Base-by-base conservation (phyloP, 257 asterid genomes). In the Gentiana macrophylla region DNA sequence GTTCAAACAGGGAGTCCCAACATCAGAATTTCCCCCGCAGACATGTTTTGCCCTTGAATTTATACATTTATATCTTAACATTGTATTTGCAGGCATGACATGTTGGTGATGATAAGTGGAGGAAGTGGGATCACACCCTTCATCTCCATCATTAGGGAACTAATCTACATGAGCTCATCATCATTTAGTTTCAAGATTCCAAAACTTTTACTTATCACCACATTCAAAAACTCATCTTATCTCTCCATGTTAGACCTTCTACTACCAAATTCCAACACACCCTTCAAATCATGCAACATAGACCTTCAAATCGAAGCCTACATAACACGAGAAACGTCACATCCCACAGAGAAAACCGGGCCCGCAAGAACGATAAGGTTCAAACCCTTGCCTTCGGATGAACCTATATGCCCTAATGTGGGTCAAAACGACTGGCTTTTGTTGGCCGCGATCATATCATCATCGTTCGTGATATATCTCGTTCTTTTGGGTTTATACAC, bases 71-170 rank as follows among this genome's bases (percentile, higher is more conserved):
- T n/a, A 3, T n/a, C 24, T 24, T 24, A 24, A 24, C 24, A 24
- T 24, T 24, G 24, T 24, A 10, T 32, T 32, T 77, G 65, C 83
- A 84, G 96, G 79, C 81, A 84, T 74, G 95, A 91, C 63, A 74
- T 51, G 74, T 52, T 91, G 59, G 94, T 91, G 75, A 62, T 91
- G 96, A 71, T 91, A 32, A 84, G 98, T 59, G 98, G 98, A 73
- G 98, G 98, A 48, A 91, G 98, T 76, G 98, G 98, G 8, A 91
- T 91, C 57, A 79, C 98, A 12, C 98, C 98, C 9, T 83, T 84
- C 70, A 79, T 91, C 58, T 91, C 98, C 50, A 86, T 87, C 57
- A 73, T 91, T 53, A 65, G 80, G 65, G 98, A 91, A 62, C 85
- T 91, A 32, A 67, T 84, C 37, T 77, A 49, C 58, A 55, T 73